Conservation (phyloP, 2,329 filamentous ascomycete species). For the Cordyceps pruinosa region DNA sequence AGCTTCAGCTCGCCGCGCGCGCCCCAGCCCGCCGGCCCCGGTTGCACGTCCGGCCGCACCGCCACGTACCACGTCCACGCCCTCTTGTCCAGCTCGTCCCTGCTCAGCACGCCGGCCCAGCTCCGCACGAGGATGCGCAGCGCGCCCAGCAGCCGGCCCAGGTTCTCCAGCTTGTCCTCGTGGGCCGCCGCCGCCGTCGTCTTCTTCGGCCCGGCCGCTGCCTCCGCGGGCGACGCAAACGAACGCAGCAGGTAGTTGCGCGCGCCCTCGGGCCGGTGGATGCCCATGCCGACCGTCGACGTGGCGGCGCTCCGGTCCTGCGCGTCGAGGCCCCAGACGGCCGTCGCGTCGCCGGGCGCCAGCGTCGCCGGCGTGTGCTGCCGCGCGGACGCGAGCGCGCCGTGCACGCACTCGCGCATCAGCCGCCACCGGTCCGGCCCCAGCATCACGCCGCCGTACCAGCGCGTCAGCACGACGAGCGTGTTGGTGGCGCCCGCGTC, state of each 20-base stretch:
- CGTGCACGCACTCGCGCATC: slow-evolving; percentile 50
- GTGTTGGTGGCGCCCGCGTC: slow-evolving; percentile 44
- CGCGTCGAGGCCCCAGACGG: slow-evolving; percentile 54
- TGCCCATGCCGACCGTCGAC: slow-evolving; percentile 52
- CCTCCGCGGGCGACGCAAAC: slow-evolving; percentile 44
- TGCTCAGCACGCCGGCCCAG: slow-evolving; percentile 59
- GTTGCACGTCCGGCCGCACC: slow-evolving; percentile 68
- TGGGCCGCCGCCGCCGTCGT: slow-evolving; percentile 45
- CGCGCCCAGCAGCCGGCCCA: slow-evolving; percentile 62
- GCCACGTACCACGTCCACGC: slow-evolving; percentile 79
- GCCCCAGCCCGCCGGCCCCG: slow-evolving; percentile 73
- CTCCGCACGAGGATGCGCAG: slow-evolving; percentile 66
- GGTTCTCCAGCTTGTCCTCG: slow-evolving; percentile 60
- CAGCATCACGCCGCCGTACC: slow-evolving; percentile 56
- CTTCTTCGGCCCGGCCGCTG: slow-evolving; percentile 34
- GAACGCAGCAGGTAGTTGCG: slow-evolving; percentile 50
- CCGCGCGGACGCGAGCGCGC: slow-evolving; percentile 44
- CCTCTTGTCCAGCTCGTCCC: slow-evolving; percentile 62
- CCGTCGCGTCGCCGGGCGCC: slow-evolving; percentile 42
- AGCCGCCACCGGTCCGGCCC: slow-evolving; percentile 56
- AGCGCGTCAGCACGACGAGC: slow-evolving; percentile 53
- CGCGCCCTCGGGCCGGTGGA: slow-evolving; percentile 67
- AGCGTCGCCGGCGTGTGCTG: slow-evolving; percentile 25
- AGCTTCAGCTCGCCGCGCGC: slow-evolving; percentile 67
- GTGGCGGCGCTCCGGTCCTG: slow-evolving; percentile 40